Evolutionary conservation across 805 yeast genomes (phyloP).

Genomic region (Lachancea waltii): DNA sequence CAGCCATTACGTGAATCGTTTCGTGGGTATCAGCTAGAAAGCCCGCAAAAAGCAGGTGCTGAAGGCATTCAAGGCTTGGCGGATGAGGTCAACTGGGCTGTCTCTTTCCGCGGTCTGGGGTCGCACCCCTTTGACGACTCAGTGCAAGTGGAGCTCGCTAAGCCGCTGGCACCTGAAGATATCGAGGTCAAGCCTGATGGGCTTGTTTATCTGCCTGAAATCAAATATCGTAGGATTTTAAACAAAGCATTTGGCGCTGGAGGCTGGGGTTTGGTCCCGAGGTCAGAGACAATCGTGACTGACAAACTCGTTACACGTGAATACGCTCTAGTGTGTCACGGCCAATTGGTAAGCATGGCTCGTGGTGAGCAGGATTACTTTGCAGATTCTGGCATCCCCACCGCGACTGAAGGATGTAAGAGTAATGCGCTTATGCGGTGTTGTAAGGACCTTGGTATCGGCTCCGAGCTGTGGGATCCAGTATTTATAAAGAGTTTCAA

Average conservation of each 20-base stretch:
- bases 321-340: conserved; percentile 80
- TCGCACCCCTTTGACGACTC: conserved; percentile 62
- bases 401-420: conserved; percentile 96
- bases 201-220: conserved; percentile 83
- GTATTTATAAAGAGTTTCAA: conserved; percentile 69
- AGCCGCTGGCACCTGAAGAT: conserved; percentile 60
- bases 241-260: conserved; percentile 96
- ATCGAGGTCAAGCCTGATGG: conserved; percentile 97
- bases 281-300: conserved; percentile 77
- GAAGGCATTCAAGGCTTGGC: no score
- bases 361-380: conserved; percentile 95
- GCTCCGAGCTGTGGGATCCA: conserved; percentile 97
- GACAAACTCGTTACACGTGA: conserved; percentile 77
- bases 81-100: conserved; percentile 61
- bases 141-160: conserved; percentile 52
- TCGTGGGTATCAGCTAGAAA: neutral
- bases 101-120: conserved; percentile 82
- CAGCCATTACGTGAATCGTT: neutral
- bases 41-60: no score
- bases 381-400: conserved; percentile 78
- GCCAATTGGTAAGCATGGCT: conserved; percentile 83
- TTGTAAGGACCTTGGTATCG: conserved; percentile 94
- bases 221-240: conserved; percentile 83
- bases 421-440: conserved; percentile 96
- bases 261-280: conserved; percentile 96